Evolutionary conservation across 768 basidiomycete species (phyloP).

Genomic region (Boletellus sp.): DNA sequence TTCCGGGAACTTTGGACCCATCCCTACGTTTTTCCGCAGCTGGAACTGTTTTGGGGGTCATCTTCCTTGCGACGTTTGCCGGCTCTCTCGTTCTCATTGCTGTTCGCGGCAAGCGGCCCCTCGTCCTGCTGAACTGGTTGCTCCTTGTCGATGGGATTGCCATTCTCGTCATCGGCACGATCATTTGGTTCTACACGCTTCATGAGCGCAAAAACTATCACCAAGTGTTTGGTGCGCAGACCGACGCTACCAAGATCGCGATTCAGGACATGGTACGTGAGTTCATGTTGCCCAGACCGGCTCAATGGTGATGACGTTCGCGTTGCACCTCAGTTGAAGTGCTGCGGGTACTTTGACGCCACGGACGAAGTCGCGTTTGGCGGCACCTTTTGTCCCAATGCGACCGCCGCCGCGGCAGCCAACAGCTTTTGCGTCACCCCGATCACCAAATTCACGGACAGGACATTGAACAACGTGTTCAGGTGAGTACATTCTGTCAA

Average conservation of each 20-base stretch:
- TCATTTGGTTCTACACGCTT: constrained; percentile 81
- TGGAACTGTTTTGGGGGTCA: constrained; percentile 65
- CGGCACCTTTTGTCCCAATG: constrained; percentile 57
- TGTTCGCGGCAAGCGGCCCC: constrained; percentile 63
- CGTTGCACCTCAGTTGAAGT: constrained; percentile 62
- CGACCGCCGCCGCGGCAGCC: constrained; percentile 31
- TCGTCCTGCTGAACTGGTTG: constrained; percentile 73
- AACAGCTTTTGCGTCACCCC: constrained; percentile 69
- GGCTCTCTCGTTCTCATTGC: constrained; percentile 70
- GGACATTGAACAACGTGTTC: constrained; percentile 76
- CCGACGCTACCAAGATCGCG: constrained; percentile 43
- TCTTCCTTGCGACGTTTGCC: constrained; percentile 62
- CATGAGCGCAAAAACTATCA: constrained; percentile 68
- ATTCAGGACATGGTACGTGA: constrained; percentile 70
- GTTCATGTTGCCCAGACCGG: background rate
- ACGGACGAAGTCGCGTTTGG: constrained; percentile 56
- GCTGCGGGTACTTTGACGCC: constrained; percentile 83
- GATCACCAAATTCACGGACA: constrained; percentile 64
- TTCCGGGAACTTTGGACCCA: background rate
- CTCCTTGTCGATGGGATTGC: constrained; percentile 62
- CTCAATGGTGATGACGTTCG: background rate
- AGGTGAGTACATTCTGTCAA: constrained; percentile 47
- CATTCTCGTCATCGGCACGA: constrained; percentile 61
- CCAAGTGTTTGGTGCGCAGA: constrained; percentile 47
- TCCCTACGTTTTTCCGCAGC: constrained; percentile 39